Evolutionary conservation across 2,329 filamentous ascomycete species (phyloP).

Genomic region (Stemphylium lycopersici): DNA sequence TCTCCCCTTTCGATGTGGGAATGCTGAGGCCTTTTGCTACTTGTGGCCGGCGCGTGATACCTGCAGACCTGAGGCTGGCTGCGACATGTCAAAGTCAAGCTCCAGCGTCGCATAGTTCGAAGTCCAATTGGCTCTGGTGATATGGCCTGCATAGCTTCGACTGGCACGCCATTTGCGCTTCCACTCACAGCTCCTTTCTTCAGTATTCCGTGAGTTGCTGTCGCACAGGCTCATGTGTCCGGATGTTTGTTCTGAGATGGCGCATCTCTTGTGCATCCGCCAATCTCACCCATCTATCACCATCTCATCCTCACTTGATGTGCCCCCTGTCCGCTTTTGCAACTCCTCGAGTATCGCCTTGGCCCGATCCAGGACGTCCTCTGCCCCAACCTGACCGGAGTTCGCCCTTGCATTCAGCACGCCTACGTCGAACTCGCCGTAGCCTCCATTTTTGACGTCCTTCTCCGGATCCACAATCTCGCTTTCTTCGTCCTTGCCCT

Average conservation of each 20-base stretch:
- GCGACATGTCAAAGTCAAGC: too few species aligned
- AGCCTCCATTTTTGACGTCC: conserved; percentile 52
- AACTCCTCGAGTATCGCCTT: conserved; percentile 59
- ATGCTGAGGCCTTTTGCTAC: too few species aligned
- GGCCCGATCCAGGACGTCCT: conserved; percentile 74
- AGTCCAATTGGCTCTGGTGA: too few species aligned
- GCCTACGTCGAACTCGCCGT: conserved; percentile 75
- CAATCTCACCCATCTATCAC: conserved; percentile 26
- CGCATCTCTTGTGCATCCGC: background rate
- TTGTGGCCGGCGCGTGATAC: too few species aligned
- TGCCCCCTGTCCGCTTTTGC: conserved; percentile 23
- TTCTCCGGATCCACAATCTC: conserved; percentile 29
- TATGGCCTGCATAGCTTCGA: too few species aligned
- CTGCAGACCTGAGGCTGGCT: too few species aligned
- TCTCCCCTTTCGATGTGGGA: too few species aligned
- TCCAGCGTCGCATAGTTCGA: too few species aligned
- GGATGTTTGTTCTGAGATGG: background rate
- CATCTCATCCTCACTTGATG: conserved; percentile 22
- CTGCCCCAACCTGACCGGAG: conserved; percentile 80
- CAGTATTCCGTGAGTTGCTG: too few species aligned
- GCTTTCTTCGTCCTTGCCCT: conserved; percentile 14
- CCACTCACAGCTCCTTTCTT: too few species aligned
- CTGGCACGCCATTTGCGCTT: too few species aligned
- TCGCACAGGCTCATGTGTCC: background rate
- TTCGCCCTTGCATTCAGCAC: conserved; percentile 88